A percentile compares a stretch with the other conserved stretches of the same genome.
These are phyloP conservation scores for Sclerotinia nivalis DNA, from an alignment of 2,329 filamentous ascomycete species.

Conservation along the genomic window DNA sequence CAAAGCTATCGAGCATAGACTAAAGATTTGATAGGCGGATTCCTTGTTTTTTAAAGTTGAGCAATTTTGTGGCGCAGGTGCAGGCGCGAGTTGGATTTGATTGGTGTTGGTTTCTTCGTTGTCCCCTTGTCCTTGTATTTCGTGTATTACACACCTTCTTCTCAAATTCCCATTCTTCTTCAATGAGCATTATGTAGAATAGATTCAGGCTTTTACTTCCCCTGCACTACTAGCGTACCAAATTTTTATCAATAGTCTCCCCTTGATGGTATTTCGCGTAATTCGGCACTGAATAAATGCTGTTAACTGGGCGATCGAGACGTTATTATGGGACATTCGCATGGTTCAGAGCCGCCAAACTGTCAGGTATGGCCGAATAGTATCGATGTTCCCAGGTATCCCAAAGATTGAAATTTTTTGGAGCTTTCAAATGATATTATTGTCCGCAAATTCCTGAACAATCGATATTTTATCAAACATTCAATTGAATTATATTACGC, in stretches of 20 bases:
- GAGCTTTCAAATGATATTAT: neutral
- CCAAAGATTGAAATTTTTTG: neutral
- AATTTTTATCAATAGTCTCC: neutral
- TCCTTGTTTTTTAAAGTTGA: neutral
- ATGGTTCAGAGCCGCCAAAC: neutral
- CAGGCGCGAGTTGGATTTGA: constrained; percentile 1
- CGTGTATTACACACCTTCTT: constrained; percentile 7
- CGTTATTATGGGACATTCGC: neutral
- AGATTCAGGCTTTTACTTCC: neutral
- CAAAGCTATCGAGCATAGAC: neutral
- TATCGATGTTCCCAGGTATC: neutral
- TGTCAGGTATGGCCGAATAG: neutral
- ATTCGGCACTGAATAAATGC: too few relatives aligned
- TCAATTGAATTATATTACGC: neutral
- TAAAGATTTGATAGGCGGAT: neutral
- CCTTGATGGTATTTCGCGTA: neutral
- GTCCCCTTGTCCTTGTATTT: constrained; percentile 9
- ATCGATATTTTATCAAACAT: neutral
- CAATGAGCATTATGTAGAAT: neutral
- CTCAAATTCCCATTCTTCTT: neutral
- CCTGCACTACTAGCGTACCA: neutral
- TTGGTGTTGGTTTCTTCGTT: neutral
- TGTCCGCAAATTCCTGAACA: neutral
- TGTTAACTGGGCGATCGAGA: neutral
- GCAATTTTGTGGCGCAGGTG: neutral